Conservation (phyloP, 495 filamentous ascomycete genomes). For the Tetracladium setigerum region DNA sequence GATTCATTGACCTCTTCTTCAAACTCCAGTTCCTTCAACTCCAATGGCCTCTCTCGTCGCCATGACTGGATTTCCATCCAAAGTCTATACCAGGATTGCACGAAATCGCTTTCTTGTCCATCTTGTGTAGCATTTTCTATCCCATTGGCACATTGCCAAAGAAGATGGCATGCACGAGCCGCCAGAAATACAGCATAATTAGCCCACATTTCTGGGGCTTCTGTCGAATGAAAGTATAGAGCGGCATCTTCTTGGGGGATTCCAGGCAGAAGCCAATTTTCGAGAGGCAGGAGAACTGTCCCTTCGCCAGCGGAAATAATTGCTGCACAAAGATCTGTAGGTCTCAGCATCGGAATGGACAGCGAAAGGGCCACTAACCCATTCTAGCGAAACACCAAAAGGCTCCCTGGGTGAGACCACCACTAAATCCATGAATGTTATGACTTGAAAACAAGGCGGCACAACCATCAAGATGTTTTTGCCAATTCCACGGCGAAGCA, state of each 20-base stretch:
- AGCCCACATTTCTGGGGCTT: constrained; percentile 9
- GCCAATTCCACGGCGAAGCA: constrained; percentile 36
- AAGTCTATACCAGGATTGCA: constrained; percentile 27
- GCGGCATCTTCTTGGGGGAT: constrained; percentile 30
- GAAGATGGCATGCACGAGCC: constrained; percentile 32
- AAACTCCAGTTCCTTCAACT: constrained; percentile 22
- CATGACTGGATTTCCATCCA: constrained; percentile 38
- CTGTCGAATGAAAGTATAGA: not conserved
- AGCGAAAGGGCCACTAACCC: constrained; percentile 6
- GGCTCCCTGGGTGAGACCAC: constrained; percentile 32
- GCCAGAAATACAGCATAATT: constrained; percentile 42
- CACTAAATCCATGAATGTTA: constrained; percentile 34
- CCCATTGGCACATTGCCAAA: constrained; percentile 32
- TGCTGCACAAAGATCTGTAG: constrained; percentile 37
- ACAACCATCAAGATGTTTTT: constrained; percentile 40
- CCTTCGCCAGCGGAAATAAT: constrained; percentile 37
- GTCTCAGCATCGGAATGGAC: not conserved
- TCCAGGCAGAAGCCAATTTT: constrained; percentile 31
- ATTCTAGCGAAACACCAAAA: constrained; percentile 46
- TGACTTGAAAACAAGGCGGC: constrained; percentile 33
- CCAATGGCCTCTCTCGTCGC: constrained; percentile 30
- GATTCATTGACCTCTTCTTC: constrained; percentile 25
- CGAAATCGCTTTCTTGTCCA: constrained; percentile 2
- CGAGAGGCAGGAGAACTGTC: constrained; percentile 32
- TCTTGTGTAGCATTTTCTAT: constrained; percentile 24